Evolutionary conservation across 305 asterid genomes (phyloP).

Genomic region (Plantago coronopus): DNA sequence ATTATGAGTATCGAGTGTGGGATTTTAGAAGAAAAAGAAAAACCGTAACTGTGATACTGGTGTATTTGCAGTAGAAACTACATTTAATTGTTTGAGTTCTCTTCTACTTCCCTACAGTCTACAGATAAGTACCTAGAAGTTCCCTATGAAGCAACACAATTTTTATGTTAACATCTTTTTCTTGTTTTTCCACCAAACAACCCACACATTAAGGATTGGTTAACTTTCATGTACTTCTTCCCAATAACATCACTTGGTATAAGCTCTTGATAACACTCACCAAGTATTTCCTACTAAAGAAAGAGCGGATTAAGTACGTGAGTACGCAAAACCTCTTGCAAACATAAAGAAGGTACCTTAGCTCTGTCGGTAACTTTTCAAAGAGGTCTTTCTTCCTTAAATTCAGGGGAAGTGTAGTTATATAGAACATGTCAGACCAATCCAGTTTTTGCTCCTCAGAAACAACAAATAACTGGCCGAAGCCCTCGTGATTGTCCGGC

Average conservation of each 20-base stretch:
- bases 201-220: too few species aligned
- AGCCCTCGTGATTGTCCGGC: conserved; percentile 45
- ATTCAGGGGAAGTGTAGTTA: conserved; percentile 39
- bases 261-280: neutral
- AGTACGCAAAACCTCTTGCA: too few species aligned
- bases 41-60: neutral
- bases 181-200: too few species aligned
- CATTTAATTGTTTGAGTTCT: too few species aligned
- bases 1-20: too few species aligned
- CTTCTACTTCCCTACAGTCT: too few species aligned
- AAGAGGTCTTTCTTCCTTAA: conserved; percentile 33
- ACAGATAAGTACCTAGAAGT: too few species aligned
- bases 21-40: too few species aligned
- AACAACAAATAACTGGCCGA: conserved; percentile 49
- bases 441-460: conserved; percentile 54
- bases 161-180: too few species aligned
- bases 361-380: conserved; percentile 31
- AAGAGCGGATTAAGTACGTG: neutral
- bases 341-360: conserved; percentile 33
- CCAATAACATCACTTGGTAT: neutral
- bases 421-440: conserved; percentile 53
- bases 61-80: neutral
- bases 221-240: neutral
- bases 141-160: too few species aligned
- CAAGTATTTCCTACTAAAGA: too few species aligned